Conservation (phyloP, 495 filamentous ascomycete species). For the Aspergillus indologenus region DNA sequence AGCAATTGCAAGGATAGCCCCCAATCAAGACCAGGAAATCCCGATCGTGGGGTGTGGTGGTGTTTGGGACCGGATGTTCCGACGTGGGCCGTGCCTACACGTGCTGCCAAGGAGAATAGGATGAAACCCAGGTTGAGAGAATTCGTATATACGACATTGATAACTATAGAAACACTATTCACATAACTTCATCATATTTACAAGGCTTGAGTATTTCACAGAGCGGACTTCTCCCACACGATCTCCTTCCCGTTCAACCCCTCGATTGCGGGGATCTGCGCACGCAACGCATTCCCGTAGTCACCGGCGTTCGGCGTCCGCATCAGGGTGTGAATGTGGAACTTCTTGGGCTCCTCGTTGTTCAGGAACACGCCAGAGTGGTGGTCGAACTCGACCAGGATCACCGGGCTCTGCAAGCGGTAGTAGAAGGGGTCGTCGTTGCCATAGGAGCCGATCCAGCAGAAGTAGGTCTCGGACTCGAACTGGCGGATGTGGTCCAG, state of each 20-base stretch:
- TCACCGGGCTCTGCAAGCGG: conserved; percentile 68
- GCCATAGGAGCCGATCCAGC: conserved; percentile 68
- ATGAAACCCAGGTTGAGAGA: neutral
- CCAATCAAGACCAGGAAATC: too few species aligned
- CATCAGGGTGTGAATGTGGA: conserved; percentile 71
- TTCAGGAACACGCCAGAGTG: conserved; percentile 76
- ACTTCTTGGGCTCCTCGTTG: conserved; percentile 69
- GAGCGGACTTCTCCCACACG: conserved; percentile 28
- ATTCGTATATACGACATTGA: neutral
- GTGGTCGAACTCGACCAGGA: conserved; percentile 74
- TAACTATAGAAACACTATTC: neutral
- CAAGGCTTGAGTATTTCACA: neutral
- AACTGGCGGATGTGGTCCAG: conserved; percentile 48
- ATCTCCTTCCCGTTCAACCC: conserved; percentile 42
- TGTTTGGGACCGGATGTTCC: neutral
- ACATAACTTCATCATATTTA: conserved; percentile 8
- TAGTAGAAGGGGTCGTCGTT: conserved; percentile 73
- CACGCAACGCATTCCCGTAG: conserved; percentile 59
- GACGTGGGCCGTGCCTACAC: neutral
- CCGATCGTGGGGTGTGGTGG: neutral
- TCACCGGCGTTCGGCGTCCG: conserved; percentile 71
- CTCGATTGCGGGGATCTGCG: conserved; percentile 37
- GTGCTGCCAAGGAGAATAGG: neutral
- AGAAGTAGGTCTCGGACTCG: conserved; percentile 67
- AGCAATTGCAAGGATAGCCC: neutral